These are phyloP conservation scores for Haematococcus lacustris DNA, from an alignment of 139 green algal genomes.

Conservation along the genomic window DNA sequence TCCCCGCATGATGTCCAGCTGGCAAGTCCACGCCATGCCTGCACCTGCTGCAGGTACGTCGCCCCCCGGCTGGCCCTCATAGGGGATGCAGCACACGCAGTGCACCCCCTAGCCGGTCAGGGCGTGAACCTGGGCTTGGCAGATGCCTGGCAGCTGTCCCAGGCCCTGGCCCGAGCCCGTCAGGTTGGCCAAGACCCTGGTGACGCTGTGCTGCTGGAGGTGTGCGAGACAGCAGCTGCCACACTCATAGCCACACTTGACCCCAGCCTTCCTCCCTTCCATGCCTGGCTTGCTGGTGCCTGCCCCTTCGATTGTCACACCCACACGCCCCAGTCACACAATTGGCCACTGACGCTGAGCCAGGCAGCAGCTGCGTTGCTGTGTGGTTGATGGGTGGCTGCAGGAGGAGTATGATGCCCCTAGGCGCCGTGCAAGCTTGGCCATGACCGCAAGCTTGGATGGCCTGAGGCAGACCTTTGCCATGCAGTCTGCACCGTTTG, in stretches of 20 bases:
- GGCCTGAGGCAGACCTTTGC: conserved; percentile 42
- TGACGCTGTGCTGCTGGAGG: conserved; percentile 25
- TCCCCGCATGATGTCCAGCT: no score
- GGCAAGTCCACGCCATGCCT: no score
- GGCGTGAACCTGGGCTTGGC: conserved; percentile 77
- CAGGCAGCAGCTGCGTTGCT: no score
- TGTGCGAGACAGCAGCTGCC: no score
- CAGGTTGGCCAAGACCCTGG: conserved; percentile 50
- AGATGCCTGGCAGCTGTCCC: conserved; percentile 52
- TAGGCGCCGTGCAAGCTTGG: conserved; percentile 39
- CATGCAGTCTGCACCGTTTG: conserved; percentile 26
- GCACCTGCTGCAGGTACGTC: conserved; percentile 47
- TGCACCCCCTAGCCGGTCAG: conserved; percentile 73
- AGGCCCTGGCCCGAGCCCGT: conserved; percentile 36
- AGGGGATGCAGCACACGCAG: conserved; percentile 70
- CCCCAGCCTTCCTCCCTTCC: no score
- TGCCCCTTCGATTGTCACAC: no score
- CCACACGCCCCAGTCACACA: no score
- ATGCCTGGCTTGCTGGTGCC: no score
- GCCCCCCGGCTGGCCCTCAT: conserved; percentile 64
- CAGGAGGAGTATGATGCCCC: conserved; percentile 56
- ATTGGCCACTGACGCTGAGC: no score
- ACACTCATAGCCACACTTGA: no score
- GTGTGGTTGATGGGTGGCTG: neutral
- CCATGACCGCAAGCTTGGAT: conserved; percentile 61